phyloP scores from a whole-genome alignment of 2,329 filamentous ascomycete species.

The Penicillium crustosum region DNA sequence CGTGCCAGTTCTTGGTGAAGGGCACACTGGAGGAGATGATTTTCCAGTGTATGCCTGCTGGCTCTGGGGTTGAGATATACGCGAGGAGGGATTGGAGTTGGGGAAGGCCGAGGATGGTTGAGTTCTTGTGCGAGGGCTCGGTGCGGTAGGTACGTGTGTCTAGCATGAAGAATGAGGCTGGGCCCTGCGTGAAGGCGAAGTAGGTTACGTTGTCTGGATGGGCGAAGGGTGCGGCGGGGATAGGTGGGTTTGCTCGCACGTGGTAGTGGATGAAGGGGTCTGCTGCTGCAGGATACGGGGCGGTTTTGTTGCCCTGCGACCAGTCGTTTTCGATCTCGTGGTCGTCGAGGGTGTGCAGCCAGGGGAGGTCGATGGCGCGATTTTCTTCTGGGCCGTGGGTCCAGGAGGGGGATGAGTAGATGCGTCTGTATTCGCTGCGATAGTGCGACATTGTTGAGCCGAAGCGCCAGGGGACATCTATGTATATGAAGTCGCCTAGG shows the following conservation, averaged over 20 bases:
- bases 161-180: conserved; percentile 89
- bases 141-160: conserved; percentile 88
- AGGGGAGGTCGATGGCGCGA: conserved; percentile 68
- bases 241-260: conserved; percentile 76
- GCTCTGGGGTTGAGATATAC: conserved; percentile 72
- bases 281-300: conserved; percentile 74
- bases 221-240: conserved; percentile 49
- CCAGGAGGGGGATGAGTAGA: conserved; percentile 97
- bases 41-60: conserved; percentile 84
- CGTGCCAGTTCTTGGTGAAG: conserved; percentile 96
- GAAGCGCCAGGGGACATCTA: conserved; percentile 79
- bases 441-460: conserved; percentile 74
- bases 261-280: conserved; percentile 90
- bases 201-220: conserved; percentile 68
- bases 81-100: conserved; percentile 78
- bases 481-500: conserved; percentile 51
- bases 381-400: conserved; percentile 59
- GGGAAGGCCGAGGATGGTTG: conserved; percentile 81
- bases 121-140: conserved; percentile 51
- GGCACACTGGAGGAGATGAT: conserved; percentile 86
- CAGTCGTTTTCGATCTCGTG: conserved; percentile 97
- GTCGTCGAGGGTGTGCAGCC: conserved; percentile 96
- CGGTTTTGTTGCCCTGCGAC: conserved; percentile 72
- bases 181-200: conserved; percentile 85
- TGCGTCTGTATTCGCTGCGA: conserved; percentile 85